Evolutionary conservation across 192 early-diverging fungal species (phyloP), one percentile per base, ranked within the genome.

Genomic region (Coemansia sp.): DNA sequence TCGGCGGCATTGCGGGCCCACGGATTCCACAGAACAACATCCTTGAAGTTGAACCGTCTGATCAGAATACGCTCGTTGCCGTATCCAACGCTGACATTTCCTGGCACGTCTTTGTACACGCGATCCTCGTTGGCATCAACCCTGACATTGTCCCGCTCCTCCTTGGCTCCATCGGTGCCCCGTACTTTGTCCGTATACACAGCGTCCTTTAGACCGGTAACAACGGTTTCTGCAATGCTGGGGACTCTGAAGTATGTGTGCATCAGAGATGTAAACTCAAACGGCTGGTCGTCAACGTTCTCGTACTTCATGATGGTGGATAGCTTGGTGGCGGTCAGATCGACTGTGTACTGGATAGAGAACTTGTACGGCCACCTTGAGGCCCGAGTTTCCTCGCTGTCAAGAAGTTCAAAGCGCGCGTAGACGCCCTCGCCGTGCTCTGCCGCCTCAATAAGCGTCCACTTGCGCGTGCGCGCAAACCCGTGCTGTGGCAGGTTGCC

Each of bases 11-110:
- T 96, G 42, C 92, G 93, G 15, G 85, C 85, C 97, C 97, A 99
- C 8, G 95, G 94, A 68, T 99, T 99, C 97, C 97, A 99, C 38
- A 97, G 90, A 43, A 97, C 81, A 79, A 84, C 65, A 60, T 88
- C 87, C 43, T 64, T 70, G 65, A 85, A 80, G 69, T 82, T 75
- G 67, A 77, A 74, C 38, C 72, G 58, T 60, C 66, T 70, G 49
- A 81, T 32, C 60, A 42, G 26, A 5, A 81, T 58, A 13, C 56
- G 48, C 59, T 72, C 67, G 15, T 50, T 57, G 9, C 68, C 81
- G 18, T 61, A 72, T 39, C 47, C 26, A 19, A 84, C 70, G n/a
- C 42, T 61, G 6, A 79, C 82, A 45, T 85, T 58, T 10, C 81
- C 85, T 5, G 81, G 71, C 26, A 93, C 90, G 68, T 92, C 76